Base-by-base conservation (phyloP, 2,329 filamentous ascomycete species). In the Westerdykella sp. region DNA sequence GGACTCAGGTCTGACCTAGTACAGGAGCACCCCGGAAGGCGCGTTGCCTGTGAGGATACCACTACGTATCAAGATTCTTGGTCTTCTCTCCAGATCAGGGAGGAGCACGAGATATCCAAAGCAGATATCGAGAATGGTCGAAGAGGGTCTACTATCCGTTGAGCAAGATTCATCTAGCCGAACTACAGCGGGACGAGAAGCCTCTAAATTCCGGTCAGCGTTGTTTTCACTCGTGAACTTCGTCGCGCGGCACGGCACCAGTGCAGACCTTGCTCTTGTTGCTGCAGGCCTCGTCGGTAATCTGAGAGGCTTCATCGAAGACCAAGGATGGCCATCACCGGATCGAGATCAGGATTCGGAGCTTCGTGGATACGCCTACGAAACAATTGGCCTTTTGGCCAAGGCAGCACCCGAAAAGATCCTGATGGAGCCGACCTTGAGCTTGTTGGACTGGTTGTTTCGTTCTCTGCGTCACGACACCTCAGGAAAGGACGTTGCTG, bases 171-270 rank as follows among this genome's bases (percentile, higher is more conserved):
- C 55, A 14, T 57, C 52, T 13, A 58, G 54, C 25, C 70, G 53
- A 57, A 69, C 66, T 36, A 72, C 74, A 9, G 77, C 76, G 25
- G 81, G 83, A 0, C 73, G 91, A 6, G 89, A 95, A 65, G 81
- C 81, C 2, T 78, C 80, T 1, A 94, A 93, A 62, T 76, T 96
- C 9, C 80, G 89, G 51, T 83, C 81, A 37, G 87, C 90, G 1
- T 76, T 95, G 4, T 93, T 97, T 56, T 80, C 84, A 32, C 95
- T 91, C 55, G 79, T 95, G 43, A 86, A 87, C 40, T 97, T 90
- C 80, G 81, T 93, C 10, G 86, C 90, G 9, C 80, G 84, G 25
- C 81, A 88, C 54, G 86, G 84, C 6, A 76, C 81, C 0, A 56
- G 70, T 23, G 69, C 76, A 1, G 75, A 80, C 40, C 79, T 93